A percentile compares a stretch with the other conserved stretches of the same genome.
These are phyloP conservation scores for Camillea tinctor DNA, from an alignment of 2,329 filamentous ascomycete genomes.

Conservation along the genomic window DNA sequence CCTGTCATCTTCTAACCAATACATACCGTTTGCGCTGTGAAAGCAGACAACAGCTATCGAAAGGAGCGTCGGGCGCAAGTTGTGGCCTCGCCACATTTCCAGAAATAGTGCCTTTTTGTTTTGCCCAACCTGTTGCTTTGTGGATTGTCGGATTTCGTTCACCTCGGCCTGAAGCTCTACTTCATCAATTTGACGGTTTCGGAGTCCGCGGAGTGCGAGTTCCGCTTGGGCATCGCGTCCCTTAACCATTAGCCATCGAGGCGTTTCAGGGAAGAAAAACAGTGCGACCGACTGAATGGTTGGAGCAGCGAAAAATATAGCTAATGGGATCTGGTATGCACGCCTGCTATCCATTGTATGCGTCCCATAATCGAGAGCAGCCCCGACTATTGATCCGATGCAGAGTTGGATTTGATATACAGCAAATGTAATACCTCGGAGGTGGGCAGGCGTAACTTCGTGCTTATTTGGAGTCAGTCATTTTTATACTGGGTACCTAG, in stretches of 20 bases:
- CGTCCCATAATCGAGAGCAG: no score
- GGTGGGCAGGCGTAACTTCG: constrained; percentile 36
- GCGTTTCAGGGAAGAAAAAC: constrained; percentile 38
- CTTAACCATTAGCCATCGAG: constrained; percentile 39
- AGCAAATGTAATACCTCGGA: constrained; percentile 34
- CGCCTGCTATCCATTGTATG: constrained; percentile 19
- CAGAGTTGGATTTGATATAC: constrained; percentile 35
- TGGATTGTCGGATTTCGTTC: constrained; percentile 32
- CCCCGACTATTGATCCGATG: no score
- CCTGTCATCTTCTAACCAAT: neutral
- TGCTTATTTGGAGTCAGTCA: no score
- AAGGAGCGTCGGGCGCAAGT: constrained; percentile 30
- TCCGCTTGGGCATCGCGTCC: constrained; percentile 33
- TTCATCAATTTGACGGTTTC: constrained; percentile 29
- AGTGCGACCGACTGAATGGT: constrained; percentile 32
- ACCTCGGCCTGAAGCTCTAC: constrained; percentile 30
- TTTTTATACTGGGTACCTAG: no score
- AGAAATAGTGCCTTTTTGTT: constrained; percentile 29
- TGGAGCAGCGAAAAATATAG: constrained; percentile 33
- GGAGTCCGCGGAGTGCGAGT: constrained; percentile 26
- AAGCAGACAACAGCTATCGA: constrained; percentile 34
- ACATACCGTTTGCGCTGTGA: constrained; percentile 31
- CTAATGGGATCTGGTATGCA: constrained; percentile 29
- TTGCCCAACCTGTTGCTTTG: constrained; percentile 27
- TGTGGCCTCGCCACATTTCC: constrained; percentile 34